Base-by-base conservation (phyloP, 345 rosid genomes). In the Xanthoceras sorbifolium region DNA sequence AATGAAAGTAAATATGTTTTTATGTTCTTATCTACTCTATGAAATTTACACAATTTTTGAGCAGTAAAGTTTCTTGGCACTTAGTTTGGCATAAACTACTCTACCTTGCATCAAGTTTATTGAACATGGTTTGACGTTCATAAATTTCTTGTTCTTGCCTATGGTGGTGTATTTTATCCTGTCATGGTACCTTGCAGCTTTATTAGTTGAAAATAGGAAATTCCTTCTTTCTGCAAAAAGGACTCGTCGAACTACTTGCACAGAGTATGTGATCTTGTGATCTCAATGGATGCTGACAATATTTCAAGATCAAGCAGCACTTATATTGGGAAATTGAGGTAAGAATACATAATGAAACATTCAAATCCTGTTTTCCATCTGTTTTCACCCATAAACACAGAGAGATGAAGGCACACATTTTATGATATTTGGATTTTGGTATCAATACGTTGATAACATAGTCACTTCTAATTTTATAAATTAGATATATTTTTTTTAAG, bases 161-260 rank as follows among this genome's bases (percentile, higher is more conserved):
- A 14, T n/a, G 60, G 28, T 8, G 40, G 20, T 14, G 31, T 74
- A 9, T 57, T 3, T 63, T n/a, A 31, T 32, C 9, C 28, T 54
- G 17, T 62, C 25, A 5, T 63, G 40, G 29, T 62, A 9, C 67
- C 36, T 57, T 69, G 46, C 83, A 88, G 93, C 89, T 74, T 78
- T 88, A 36, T 82, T 88, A 15, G 92, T 87, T 44, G 93, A 90
- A 79, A 90, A 90, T 32, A 91, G 91, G 61, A 90, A 90, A 70
- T 90, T 90, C 78, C 93, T 90, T 81, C 93, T 90, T 78, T 86
- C 91, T 40, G 93, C 93, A 4, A 90, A 90, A 82, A 66, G 91
- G 78, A 86, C 87, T 9, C 88, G 91, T 66, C 83, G 93, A 50
- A 86, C 93, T 75, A 90, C 93, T 66, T 84, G 82, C 40, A 90